Evolutionary conservation across 805 yeast species (phyloP), one percentile per base, ranked within the genome.

Genomic region (Yarrowia osloensis): DNA sequence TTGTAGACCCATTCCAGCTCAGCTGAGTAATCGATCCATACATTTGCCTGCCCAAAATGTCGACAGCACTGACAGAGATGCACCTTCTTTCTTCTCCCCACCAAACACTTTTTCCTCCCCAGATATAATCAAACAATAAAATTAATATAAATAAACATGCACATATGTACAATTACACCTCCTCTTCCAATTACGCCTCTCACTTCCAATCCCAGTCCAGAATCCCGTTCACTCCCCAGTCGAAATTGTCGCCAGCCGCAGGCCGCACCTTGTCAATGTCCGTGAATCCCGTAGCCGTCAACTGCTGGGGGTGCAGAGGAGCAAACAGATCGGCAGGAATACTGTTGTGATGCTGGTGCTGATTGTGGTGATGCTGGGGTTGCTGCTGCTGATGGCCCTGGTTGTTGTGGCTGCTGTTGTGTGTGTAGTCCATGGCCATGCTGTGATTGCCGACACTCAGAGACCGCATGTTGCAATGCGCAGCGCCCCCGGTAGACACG

Each of bases 121-220:
- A 2, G 4, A 3, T 24, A 44, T 15, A 15, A 44, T 12, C 29
- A 50, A 47, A 47, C 52, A 47, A 47, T 47, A 26, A 47, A 47
- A 47, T 47, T 28, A 47, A 47, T 17, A 47, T 47, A 47, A 47
- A 47, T 47, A 47, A 47, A 44, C 35, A 46, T 17, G 52, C 50
- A 24, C 50, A n/a, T 47, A 47, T 47, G 33, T 47, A 50, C 55
- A 29, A n/a, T 8, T 13, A 9, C 21, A 6, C 21, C 39, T n/a
- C n/a, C n/a, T n/a, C n/a, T n/a, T n/a, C n/a, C n/a, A n/a, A n/a
- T n/a, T n/a, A n/a, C n/a, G n/a, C n/a, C n/a, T n/a, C n/a, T 35
- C 33, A 44, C 42, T 44, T 44, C 66, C 66, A 61, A 17, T 61
- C 66, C 66, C 66, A 61, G 31, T 61, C 66, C 33, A 61, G 15